These are phyloP conservation scores for Aureobasidium melanogenum DNA, from an alignment of 2,329 filamentous ascomycete genomes.

Conservation along the genomic window DNA sequence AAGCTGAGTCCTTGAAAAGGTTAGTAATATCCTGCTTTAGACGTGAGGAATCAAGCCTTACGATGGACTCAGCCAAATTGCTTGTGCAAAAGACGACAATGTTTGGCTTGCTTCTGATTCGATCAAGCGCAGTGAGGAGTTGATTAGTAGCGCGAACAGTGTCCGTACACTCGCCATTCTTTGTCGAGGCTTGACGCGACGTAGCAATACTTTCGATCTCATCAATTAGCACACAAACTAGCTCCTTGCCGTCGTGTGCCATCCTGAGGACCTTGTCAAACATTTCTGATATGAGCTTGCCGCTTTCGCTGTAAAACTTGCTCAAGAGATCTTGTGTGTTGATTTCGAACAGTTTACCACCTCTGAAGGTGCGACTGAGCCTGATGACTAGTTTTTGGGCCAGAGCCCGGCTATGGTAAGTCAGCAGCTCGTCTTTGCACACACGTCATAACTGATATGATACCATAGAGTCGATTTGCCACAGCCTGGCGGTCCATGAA, in stretches of 20 bases:
- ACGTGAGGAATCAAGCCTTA: background rate
- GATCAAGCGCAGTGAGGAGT: slow-evolving; percentile 40
- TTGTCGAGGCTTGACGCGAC: slow-evolving; percentile 27
- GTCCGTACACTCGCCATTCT: slow-evolving; percentile 6
- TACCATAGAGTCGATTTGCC: slow-evolving; percentile 37
- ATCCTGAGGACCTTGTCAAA: slow-evolving; percentile 32
- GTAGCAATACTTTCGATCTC: slow-evolving; percentile 43
- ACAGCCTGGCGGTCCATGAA: slow-evolving; percentile 36
- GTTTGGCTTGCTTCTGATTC: slow-evolving; percentile 33
- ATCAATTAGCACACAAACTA: slow-evolving; percentile 41
- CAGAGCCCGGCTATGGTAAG: slow-evolving; percentile 30
- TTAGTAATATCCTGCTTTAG: background rate
- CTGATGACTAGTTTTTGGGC: slow-evolving; percentile 44
- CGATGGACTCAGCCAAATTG: slow-evolving; percentile 31
- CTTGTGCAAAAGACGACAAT: slow-evolving; percentile 43
- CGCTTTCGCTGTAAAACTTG: slow-evolving; percentile 41
- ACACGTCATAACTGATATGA: background rate
- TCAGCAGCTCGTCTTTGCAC: background rate
- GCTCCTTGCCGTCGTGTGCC: slow-evolving; percentile 31
- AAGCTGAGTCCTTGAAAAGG: slow-evolving; percentile 30
- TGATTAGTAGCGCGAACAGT: slow-evolving; percentile 37
- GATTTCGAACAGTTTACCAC: slow-evolving; percentile 35
- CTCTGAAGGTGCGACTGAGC: slow-evolving; percentile 28
- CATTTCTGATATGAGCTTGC: slow-evolving; percentile 33
- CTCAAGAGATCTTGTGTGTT: slow-evolving; percentile 38